phyloP scores from a whole-genome alignment of 108 stramenopile species.

The Hondaea fermentalgiana region DNA sequence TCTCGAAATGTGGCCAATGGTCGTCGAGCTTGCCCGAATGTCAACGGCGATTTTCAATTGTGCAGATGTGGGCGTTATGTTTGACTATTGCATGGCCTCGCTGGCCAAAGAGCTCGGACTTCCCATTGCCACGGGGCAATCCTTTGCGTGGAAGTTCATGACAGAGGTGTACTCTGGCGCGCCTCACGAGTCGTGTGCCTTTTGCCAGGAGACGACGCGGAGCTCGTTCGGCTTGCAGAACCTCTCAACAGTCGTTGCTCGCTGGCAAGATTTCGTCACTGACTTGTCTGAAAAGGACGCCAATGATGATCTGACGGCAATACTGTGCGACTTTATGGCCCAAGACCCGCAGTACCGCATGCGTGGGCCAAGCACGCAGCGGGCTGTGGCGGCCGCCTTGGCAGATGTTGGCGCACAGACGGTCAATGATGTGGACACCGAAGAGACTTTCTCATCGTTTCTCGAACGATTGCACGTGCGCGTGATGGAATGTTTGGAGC shows the following conservation, averaged over 20 bases:
- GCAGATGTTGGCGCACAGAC: not conserved
- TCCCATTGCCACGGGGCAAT: not conserved
- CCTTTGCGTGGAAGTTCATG: constrained; percentile 15
- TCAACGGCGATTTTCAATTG: not conserved
- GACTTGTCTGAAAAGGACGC: too few relatives aligned
- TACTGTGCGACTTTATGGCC: not conserved
- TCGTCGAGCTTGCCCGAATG: not conserved
- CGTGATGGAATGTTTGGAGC: not conserved
- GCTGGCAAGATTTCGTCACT: not conserved
- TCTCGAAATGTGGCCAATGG: not conserved
- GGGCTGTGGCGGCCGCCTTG: not conserved
- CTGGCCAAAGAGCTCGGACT: not conserved
- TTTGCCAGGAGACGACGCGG: not conserved
- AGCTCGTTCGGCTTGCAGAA: not conserved
- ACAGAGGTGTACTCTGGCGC: not conserved
- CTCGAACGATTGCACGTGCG: not conserved
- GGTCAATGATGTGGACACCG: not conserved
- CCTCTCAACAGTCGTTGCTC: not conserved
- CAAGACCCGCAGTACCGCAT: not conserved
- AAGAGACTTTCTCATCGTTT: not conserved
- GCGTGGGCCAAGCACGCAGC: not conserved
- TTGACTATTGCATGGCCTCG: not conserved
- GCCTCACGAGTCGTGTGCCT: not conserved
- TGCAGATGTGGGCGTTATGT: constrained; percentile 5
- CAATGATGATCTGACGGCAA: not conserved